Evolutionary conservation across 805 yeast genomes (phyloP).

Genomic region (Debaryomyces prosopidis): DNA sequence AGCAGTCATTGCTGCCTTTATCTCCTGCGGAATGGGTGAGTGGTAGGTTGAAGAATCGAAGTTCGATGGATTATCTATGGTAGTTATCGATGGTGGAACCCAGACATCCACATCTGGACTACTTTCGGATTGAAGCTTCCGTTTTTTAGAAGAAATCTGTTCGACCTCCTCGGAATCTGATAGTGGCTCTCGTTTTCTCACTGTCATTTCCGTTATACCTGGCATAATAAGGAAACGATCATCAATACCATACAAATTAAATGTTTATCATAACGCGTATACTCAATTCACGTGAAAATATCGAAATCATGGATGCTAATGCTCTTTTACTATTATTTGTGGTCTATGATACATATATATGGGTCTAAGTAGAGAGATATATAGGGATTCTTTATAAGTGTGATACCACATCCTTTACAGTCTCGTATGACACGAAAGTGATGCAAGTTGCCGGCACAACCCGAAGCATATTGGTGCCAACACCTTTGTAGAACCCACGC

Average conservation of each 20-base stretch:
- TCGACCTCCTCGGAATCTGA: no score
- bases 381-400: conserved; percentile 2
- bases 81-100: conserved; percentile 35
- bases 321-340: no score
- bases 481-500: conserved; percentile 79
- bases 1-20: conserved; percentile 30
- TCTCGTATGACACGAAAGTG: conserved; percentile 85
- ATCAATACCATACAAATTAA: no score
- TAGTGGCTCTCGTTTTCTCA: no score
- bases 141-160: neutral
- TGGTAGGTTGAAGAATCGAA: conserved; percentile 49
- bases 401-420: conserved; percentile 29
- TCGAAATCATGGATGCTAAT: neutral
- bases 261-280: conserved; percentile 1
- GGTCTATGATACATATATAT: no score
- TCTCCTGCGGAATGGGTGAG: conserved; percentile 48
- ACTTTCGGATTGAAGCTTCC: neutral
- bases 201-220: no score
- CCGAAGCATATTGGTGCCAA: conserved; percentile 72
- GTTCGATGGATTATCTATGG: conserved; percentile 22
- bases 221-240: no score
- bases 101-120: conserved; percentile 14
- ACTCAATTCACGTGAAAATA: neutral
- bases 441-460: conserved; percentile 93
- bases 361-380: neutral